These are phyloP conservation scores for Angomonas deanei DNA, from an alignment of 208 protist genomes.

Conservation along the genomic window DNA sequence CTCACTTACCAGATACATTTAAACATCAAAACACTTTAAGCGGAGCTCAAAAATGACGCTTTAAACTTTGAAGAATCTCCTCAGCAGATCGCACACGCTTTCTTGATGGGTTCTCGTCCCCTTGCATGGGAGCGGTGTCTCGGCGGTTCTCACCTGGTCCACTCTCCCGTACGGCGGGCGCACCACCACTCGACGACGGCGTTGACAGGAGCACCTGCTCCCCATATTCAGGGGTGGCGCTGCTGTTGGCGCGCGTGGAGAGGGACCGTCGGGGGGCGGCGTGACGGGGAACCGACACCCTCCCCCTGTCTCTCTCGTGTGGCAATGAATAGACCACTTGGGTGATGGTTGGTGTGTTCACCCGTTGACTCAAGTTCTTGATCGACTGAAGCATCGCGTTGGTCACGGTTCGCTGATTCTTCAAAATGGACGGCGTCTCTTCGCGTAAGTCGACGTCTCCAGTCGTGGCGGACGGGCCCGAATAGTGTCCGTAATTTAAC, in stretches of 20 bases:
- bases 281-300: too few species aligned
- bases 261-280: too few species aligned
- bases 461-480: neutral
- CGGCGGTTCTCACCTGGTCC: neutral
- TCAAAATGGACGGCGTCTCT: neutral
- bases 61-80: slow-evolving; percentile 50
- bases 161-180: too few species aligned
- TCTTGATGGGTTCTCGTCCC: neutral
- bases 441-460: slow-evolving; percentile 6
- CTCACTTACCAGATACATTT: too few species aligned
- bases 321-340: neutral
- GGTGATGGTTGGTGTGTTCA: neutral
- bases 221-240: neutral
- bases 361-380: neutral
- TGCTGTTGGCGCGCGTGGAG: neutral
- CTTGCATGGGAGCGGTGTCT: neutral
- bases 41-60: slow-evolving; percentile 24
- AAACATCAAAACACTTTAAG: too few species aligned
- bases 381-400: neutral
- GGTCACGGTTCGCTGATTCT: neutral
- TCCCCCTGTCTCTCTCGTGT: neutral
- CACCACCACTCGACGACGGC: neutral
- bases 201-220: neutral
- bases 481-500: slow-evolving; percentile 20
- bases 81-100: slow-evolving; percentile 40